Conservation (phyloP, 2,329 filamentous ascomycete genomes). For the Fusarium bulbicola region DNA sequence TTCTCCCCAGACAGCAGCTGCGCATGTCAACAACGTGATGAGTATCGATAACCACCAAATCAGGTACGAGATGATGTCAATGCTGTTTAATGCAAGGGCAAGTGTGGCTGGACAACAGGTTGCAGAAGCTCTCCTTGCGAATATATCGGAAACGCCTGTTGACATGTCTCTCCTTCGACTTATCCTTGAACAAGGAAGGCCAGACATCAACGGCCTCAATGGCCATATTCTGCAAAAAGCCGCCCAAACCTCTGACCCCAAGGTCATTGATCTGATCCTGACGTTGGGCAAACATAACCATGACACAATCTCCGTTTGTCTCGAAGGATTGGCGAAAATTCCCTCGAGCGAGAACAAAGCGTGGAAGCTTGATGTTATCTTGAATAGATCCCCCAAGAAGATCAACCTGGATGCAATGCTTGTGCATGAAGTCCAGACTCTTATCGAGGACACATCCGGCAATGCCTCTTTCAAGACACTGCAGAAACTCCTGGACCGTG, state of each 20-base stretch:
- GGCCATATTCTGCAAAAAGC: slow-evolving; percentile 56
- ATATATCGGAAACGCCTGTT: slow-evolving; percentile 55
- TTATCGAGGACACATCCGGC: slow-evolving; percentile 50
- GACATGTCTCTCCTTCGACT: slow-evolving; percentile 61
- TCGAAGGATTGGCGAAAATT: slow-evolving; percentile 55
- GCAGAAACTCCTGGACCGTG: slow-evolving; percentile 57
- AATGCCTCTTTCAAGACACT: slow-evolving; percentile 56
- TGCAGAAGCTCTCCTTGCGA: slow-evolving; percentile 53
- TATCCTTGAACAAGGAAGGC: slow-evolving; percentile 60
- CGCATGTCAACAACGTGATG: slow-evolving; percentile 60
- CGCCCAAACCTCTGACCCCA: slow-evolving; percentile 54
- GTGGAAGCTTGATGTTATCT: slow-evolving; percentile 58
- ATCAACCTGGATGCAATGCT: slow-evolving; percentile 57
- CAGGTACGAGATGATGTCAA: slow-evolving; percentile 57
- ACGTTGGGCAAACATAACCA: slow-evolving; percentile 55
- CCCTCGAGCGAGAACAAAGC: slow-evolving; percentile 58
- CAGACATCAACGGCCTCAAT: slow-evolving; percentile 61
- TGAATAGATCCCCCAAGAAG: slow-evolving; percentile 54
- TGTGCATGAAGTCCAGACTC: slow-evolving; percentile 59
- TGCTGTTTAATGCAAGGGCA: slow-evolving; percentile 58
- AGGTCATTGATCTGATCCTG: slow-evolving; percentile 59
- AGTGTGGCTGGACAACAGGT: slow-evolving; percentile 54
- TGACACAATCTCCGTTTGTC: slow-evolving; percentile 54
- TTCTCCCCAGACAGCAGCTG: slow-evolving; percentile 57
- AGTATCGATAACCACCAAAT: slow-evolving; percentile 52